Base-by-base conservation (phyloP, 441 rosid genomes). In the Populus hybrid region DNA sequence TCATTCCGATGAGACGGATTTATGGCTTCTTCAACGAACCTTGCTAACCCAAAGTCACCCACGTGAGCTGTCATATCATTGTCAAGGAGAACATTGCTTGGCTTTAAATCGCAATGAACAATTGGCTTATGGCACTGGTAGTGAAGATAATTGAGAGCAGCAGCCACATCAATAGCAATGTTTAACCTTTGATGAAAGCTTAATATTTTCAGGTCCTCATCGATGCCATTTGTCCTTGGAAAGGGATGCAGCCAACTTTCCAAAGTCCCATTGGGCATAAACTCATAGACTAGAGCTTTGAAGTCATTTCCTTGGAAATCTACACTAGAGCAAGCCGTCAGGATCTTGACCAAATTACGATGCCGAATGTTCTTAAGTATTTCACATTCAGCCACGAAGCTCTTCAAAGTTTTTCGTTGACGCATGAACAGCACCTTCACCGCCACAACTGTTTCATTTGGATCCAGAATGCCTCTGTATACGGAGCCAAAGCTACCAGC, bases 221-320 rank as follows among this genome's bases (percentile, higher is more conserved):
- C 3, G 67, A 21, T 64, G 67, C 10, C 40, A 36, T 36, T 36
- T 36, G 40, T 36, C 40, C 40, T 36, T 8, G 67, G 32, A 69
- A 74, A 8, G 20, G 67, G 69, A 65, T 70, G 79, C 20, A 78
- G 30, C 79, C 81, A 74, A 26, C 21, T 57, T 9, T 78, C 79
- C 23, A 74, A 46, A 66, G 76, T 78, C 61, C 79, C 78, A 30
- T 81, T 81, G 20, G 78, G 6, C 81, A 81, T 81, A 38, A 57
- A 81, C 54, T 73, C n/a, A n/a, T 72, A 77, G 3, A 75, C 72
- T 18, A 75, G 67, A 67, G 78, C 78, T 32, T 75, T 75, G 46
- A 75, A 75, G 28, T 75, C 72, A 40, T 75, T 75, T 4, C 72
- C 77, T 42, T 75, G 64, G 14, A 76, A 76, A 59, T 76, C 68